A percentile compares a stretch with the other conserved stretches of the same genome.
phyloP scores from a whole-genome alignment of 495 filamentous ascomycete genomes.

The Penicillium fimorum region DNA sequence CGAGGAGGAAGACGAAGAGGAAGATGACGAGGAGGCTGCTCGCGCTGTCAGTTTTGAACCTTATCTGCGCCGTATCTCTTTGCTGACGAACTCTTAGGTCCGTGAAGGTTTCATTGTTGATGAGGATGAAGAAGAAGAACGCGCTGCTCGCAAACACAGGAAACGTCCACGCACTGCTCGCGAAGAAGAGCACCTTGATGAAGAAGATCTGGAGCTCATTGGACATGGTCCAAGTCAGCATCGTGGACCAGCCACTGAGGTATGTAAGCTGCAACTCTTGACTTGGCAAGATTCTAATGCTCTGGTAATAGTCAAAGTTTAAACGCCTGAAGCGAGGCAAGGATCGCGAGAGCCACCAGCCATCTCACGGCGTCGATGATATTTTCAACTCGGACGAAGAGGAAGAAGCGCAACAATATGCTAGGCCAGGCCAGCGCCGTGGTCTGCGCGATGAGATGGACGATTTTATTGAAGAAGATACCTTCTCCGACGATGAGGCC shows the following conservation, averaged over 20 bases:
- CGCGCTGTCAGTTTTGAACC: constrained; percentile 40
- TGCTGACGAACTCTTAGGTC: constrained; percentile 49
- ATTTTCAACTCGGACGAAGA: constrained; percentile 95
- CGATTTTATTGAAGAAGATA: constrained; percentile 96
- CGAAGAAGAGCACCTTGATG: constrained; percentile 87
- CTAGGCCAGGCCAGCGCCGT: constrained; percentile 50
- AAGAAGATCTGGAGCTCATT: constrained; percentile 95
- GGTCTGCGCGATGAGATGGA: constrained; percentile 81
- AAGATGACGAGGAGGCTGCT: constrained; percentile 83
- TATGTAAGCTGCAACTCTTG: constrained; percentile 33
- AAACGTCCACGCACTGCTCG: constrained; percentile 47
- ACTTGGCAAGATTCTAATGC: neutral
- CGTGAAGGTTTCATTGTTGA: constrained; percentile 96
- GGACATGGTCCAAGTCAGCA: constrained; percentile 70
- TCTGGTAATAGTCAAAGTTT: constrained; percentile 67
- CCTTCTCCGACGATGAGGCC: constrained; percentile 80
- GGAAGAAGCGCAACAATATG: constrained; percentile 63
- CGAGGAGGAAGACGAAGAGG: constrained; percentile 95
- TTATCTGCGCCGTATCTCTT: neutral
- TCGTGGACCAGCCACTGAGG: constrained; percentile 60
- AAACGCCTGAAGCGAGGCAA: constrained; percentile 93
- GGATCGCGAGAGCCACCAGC: constrained; percentile 58
- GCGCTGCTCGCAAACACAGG: constrained; percentile 58
- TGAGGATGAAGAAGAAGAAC: constrained; percentile 79
- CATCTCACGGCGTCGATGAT: constrained; percentile 71